Percentiles rank a stretch among this genome's conserved stretches.
These are phyloP conservation scores for Neonectria ditissima DNA, from an alignment of 2,329 filamentous ascomycete genomes.

Conservation along the genomic window DNA sequence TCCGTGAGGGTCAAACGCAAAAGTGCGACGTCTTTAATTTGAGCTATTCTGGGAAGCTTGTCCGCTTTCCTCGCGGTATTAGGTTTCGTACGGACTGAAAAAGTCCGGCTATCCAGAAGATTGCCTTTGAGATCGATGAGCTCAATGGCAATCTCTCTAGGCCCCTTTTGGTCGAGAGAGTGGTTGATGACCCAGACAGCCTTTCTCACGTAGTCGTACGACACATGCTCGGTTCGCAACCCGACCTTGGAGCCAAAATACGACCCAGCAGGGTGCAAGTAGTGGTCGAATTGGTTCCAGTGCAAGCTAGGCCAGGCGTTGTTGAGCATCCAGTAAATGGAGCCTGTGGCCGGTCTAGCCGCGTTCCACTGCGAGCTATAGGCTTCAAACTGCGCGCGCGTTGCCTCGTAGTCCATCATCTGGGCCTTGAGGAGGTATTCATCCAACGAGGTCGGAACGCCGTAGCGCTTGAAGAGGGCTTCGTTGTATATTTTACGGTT, in stretches of 20 bases:
- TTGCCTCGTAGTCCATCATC: slow-evolving; percentile 74
- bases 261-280: slow-evolving; percentile 66
- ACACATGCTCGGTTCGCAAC: slow-evolving; percentile 62
- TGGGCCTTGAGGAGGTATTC: slow-evolving; percentile 72
- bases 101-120: too few species aligned
- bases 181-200: slow-evolving; percentile 67
- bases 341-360: slow-evolving; percentile 65
- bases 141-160: too few species aligned
- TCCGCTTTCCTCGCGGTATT: too few species aligned
- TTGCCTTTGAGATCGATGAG: too few species aligned
- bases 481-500: too few species aligned
- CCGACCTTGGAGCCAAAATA: slow-evolving; percentile 71
- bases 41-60: not conserved
- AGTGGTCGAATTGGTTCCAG: slow-evolving; percentile 75
- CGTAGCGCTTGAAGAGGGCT: slow-evolving; percentile 54
- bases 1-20: not conserved
- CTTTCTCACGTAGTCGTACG: slow-evolving; percentile 63
- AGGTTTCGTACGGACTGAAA: too few species aligned
- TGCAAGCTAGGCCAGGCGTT: slow-evolving; percentile 74
- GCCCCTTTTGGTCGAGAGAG: too few species aligned
- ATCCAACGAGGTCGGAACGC: slow-evolving; percentile 61
- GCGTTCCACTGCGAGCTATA: slow-evolving; percentile 64
- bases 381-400: slow-evolving; percentile 68
- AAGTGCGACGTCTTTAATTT: not conserved
- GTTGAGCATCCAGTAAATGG: slow-evolving; percentile 77